phyloP scores from a whole-genome alignment of 768 basidiomycete species.

The Boletales sp. region DNA sequence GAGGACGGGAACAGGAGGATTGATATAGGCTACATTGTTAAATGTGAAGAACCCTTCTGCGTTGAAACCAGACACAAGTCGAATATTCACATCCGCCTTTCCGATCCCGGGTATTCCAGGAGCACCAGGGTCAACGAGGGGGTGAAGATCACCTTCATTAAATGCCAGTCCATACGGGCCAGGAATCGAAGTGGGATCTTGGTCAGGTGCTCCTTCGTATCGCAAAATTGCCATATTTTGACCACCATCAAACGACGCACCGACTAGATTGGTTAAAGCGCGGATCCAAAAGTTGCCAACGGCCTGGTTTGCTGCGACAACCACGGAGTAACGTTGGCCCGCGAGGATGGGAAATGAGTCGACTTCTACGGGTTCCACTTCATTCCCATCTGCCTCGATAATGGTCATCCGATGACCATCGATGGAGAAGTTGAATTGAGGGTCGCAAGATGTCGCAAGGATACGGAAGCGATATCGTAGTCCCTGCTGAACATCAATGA shows the following conservation, averaged over 20 bases:
- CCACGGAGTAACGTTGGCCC: conserved; percentile 39
- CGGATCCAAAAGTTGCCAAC: conserved; percentile 53
- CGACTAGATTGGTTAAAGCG: conserved; percentile 32
- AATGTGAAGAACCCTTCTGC: conserved; percentile 5
- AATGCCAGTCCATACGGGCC: no score
- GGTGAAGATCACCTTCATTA: conserved; percentile 36
- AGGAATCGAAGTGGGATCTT: no score
- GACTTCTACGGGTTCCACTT: conserved; percentile 37
- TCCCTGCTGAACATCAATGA: conserved; percentile 38
- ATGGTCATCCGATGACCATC: conserved; percentile 42
- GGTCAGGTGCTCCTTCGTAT: conserved; percentile 37
- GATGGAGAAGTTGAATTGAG: conserved; percentile 36
- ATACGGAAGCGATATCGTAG: conserved; percentile 50
- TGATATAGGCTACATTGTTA: conserved; percentile 30
- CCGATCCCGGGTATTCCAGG: conserved; percentile 34
- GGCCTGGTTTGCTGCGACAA: conserved; percentile 40
- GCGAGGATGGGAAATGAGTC: conserved; percentile 30
- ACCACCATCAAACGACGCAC: conserved; percentile 29
- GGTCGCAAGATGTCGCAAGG: conserved; percentile 45
- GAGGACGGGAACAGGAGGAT: conserved; percentile 46
- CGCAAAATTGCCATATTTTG: conserved; percentile 48
- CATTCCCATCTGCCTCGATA: conserved; percentile 47
- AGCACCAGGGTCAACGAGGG: conserved; percentile 24
- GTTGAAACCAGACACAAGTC: conserved; percentile 8
- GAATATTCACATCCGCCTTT: conserved; percentile 37